Conservation (phyloP, 176 grass and related monocot genomes). For the Oryza meyeriana region DNA sequence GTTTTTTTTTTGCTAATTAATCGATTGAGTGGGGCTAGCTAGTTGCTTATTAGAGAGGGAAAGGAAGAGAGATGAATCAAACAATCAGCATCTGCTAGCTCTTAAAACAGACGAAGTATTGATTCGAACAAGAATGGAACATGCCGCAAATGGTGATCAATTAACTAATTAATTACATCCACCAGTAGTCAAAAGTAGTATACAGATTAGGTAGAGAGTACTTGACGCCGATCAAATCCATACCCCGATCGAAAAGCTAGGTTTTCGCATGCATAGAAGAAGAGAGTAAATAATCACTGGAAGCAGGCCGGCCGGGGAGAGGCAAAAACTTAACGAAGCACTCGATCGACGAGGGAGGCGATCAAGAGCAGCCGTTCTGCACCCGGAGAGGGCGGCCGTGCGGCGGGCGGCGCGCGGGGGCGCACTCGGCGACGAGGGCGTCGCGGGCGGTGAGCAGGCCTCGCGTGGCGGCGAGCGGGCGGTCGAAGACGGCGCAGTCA, state of each 20-base stretch:
- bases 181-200: neutral
- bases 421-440: conserved; percentile 47
- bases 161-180: conserved; percentile 29
- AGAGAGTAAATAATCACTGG: neutral
- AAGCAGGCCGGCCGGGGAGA: neutral
- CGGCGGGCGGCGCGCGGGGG: conserved; percentile 21
- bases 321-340: neutral
- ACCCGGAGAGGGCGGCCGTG: conserved; percentile 20
- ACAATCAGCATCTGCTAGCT: neutral
- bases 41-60: neutral
- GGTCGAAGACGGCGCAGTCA: conserved; percentile 57
- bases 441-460: conserved; percentile 45
- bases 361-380: conserved; percentile 40
- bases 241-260: neutral
- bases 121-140: neutral
- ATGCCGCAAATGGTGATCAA: conserved; percentile 18
- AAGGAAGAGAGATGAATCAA: neutral
- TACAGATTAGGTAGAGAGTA: neutral
- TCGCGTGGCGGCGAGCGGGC: conserved; percentile 41
- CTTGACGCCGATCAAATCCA: neutral
- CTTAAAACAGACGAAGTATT: neutral
- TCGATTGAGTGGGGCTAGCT: neutral
- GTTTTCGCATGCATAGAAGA: neutral
- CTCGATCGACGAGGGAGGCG: neutral
- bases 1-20: neutral